Base-by-base conservation (phyloP, 805 yeast species). In the Huiozyma sinensis region DNA sequence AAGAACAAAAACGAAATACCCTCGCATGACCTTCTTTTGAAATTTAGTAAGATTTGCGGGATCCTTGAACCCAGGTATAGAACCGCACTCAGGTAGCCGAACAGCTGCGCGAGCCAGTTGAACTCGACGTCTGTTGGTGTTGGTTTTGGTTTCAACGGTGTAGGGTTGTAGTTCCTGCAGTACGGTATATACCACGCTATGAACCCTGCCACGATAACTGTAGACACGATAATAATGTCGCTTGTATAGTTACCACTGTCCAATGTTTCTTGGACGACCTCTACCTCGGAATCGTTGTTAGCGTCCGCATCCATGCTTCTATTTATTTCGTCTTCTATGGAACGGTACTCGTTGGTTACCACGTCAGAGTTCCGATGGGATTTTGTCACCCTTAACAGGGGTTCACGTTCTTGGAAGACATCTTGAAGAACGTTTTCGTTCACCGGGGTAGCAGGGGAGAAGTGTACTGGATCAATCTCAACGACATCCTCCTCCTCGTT, bases 1-100 rank as follows among this genome's bases (percentile, higher is more conserved):
- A 90, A 90, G 65, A 92, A 90, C 72, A 90, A 72, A 58, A 92
- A 85, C 9, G 95, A 85, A 41, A 90, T 84, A 27, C 97, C 97
- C 49, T 92, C 97, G 60, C 96, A 87, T 1, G 95, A 83, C 64
- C 87, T 88, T 57, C 97, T 75, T 60, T 81, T 71, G 58, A 73
- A 86, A 65, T 90, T 90, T 48, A 90, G 72, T 47, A 86, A 62
- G 44, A 90, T 86, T 66, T 90, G 98, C 1, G 98, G 98, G 28
- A 90, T 65, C 54, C 98, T 72, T 12, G 97, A 89, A 2, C 95
- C 95, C 48, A 90, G 66, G 56, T 84, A 84, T 34, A 84, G 67
- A 1, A 68, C 59, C 6, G 94, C 92, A 66, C 89, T 81, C 42
- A 77, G 55, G 70, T 79, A 78, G 33, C 97, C 98, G 62, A 87